A percentile compares a stretch with the other conserved stretches of the same genome.
Conservation (phyloP, 2,329 filamentous ascomycete genomes). For the Exophiala phaeomuriformis region DNA sequence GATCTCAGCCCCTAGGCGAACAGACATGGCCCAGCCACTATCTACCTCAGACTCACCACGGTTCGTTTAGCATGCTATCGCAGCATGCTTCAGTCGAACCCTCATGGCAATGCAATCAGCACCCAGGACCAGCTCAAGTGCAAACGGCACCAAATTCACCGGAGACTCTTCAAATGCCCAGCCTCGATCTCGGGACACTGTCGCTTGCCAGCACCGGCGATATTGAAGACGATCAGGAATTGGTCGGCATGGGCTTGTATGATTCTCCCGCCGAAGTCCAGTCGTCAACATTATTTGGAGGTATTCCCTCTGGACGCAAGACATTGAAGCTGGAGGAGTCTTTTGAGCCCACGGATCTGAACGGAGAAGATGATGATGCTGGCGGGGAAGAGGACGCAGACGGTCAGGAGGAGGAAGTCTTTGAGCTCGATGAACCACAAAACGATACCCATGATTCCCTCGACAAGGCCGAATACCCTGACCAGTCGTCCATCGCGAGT, state of each 20-base stretch:
- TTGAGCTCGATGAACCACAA: background rate
- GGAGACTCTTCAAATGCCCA: slow-evolving; percentile 17
- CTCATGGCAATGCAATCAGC: slow-evolving; percentile 11
- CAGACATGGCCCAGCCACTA: slow-evolving; percentile 12
- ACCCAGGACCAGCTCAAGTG: slow-evolving; percentile 2
- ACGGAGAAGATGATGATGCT: slow-evolving; percentile 30
- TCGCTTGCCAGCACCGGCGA: slow-evolving; percentile 6
- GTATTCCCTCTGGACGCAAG: slow-evolving; percentile 10
- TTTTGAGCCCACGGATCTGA: slow-evolving; percentile 29
- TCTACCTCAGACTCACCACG: background rate
- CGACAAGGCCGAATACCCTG: background rate
- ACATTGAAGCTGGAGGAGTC: slow-evolving; percentile 27
- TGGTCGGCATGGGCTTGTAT: slow-evolving; percentile 28
- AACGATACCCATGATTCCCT: background rate
- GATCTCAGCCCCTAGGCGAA: slow-evolving; percentile 3
- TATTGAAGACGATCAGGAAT: slow-evolving; percentile 17
- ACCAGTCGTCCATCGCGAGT: slow-evolving; percentile 13
- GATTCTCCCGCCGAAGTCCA: slow-evolving; percentile 27
- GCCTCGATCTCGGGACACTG: slow-evolving; percentile 11
- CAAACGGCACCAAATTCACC: slow-evolving; percentile 27
- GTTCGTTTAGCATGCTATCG: slow-evolving; percentile 1
- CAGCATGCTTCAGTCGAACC: background rate
- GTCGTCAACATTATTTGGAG: slow-evolving; percentile 21
- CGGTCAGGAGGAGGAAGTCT: background rate
- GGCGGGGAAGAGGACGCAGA: slow-evolving; percentile 24